Evolutionary conservation across 768 basidiomycete genomes (phyloP), one percentile per base, ranked within the genome.

Genomic region (Hemileccinum impolitum): DNA sequence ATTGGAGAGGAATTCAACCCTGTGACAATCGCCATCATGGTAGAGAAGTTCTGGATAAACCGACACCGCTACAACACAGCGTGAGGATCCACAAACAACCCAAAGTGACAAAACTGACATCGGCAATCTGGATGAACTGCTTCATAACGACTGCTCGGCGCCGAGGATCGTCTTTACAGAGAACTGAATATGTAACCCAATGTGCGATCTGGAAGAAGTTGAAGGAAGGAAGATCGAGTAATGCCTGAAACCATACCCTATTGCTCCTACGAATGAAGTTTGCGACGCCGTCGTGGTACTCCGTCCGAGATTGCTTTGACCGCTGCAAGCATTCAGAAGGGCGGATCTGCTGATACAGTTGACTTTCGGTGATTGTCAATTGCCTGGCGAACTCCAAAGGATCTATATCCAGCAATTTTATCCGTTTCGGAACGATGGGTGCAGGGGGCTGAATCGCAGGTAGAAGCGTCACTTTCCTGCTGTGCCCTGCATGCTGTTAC

Each of bases 1-100:
- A 87, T 80, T 0, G 82, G 80, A 1, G 85, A 77, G 6, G 80
- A 79, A 61, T 84, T 83, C 50, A 87, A 68, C 17, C 83, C 85
- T 3, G 85, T 84, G 37, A 84, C 74, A 38, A 87, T 74, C 25
- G 82, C 83, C 37, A 81, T 79, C 74, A 87, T 79, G 8, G 79
- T 79, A 21, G 84, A 82, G 55, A 80, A 86, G 64, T 87, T 87
- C 62, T 83, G 79, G 43, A 86, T 64, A 4, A 61, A 43, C n/a
- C 78, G 76, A 58, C 84, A 83, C 14, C 79, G 77, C 84, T 86
- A 58, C 45, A 31, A 45, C 15, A 26, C 18, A 40, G 19, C 6
- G 25, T 60, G 18, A 54, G 48, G 12, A 55, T 47, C 19, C 7
- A 10, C 21, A 37, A 14, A 35, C 17, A 13, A n/a, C 6, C 6